phyloP scores from a whole-genome alignment of 352 stramenopile genomes.

The Pythium oligandrum region DNA sequence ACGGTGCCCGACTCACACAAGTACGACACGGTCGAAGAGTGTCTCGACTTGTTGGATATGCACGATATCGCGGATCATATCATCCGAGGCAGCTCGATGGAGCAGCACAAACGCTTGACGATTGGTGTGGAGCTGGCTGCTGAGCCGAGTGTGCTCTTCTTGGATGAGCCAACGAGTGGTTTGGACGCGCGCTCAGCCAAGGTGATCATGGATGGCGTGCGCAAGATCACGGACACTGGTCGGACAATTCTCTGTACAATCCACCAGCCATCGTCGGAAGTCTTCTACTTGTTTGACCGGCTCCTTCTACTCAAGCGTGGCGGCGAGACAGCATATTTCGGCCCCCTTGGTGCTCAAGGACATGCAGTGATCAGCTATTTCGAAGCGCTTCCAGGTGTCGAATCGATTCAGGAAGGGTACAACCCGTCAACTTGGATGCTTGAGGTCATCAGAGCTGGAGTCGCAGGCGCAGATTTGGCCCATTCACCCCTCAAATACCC shows the following conservation, averaged over 20 bases:
- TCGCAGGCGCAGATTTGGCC: slow-evolving; percentile 7
- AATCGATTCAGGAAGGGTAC: slow-evolving; percentile 54
- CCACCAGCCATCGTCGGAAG: slow-evolving; percentile 88
- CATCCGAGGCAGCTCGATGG: slow-evolving; percentile 47
- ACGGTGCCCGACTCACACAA: slow-evolving; percentile 35
- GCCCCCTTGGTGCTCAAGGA: slow-evolving; percentile 27
- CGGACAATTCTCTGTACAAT: slow-evolving; percentile 89
- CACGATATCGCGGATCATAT: slow-evolving; percentile 58
- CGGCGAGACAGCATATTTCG: slow-evolving; percentile 58
- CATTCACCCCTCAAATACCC: no score
- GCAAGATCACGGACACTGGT: slow-evolving; percentile 78
- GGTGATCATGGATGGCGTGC: slow-evolving; percentile 84
- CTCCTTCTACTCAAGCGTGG: slow-evolving; percentile 80
- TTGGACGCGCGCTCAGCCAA: slow-evolving; percentile 86
- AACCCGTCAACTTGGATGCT: slow-evolving; percentile 71
- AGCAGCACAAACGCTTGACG: slow-evolving; percentile 71
- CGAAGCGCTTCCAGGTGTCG: slow-evolving; percentile 57
- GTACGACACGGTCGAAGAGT: slow-evolving; percentile 52
- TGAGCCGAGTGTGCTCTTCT: slow-evolving; percentile 83
- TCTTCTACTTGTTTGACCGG: slow-evolving; percentile 89
- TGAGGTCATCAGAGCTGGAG: slow-evolving; percentile 55
- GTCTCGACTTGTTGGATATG: slow-evolving; percentile 47
- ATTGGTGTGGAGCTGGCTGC: slow-evolving; percentile 92
- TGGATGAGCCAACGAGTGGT: slow-evolving; percentile 89
- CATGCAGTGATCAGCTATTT: slow-evolving; percentile 47